Base-by-base conservation (phyloP, 768 basidiomycete species). In the Cytidiella melzeri region DNA sequence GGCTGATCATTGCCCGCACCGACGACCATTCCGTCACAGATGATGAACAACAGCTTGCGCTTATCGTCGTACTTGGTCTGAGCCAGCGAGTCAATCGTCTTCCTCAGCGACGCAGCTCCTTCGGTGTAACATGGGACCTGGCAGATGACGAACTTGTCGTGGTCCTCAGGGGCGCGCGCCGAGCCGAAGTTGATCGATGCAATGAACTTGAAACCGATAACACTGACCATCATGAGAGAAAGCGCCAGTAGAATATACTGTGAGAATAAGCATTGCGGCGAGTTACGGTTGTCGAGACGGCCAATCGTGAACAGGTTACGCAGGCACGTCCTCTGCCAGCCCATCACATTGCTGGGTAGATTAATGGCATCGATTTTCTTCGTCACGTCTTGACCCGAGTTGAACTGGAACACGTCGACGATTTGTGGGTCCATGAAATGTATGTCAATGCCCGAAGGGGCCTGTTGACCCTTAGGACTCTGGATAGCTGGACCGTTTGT, bases 81-180 rank as follows among this genome's bases (percentile, higher is more conserved):
- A 1, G 95, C 92, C 50, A 99, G 72, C 4, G 93, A 95, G 64
- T 98, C 92, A 62, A 99, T 95, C 2, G 93, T 96, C 57, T 73
- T 75, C 43, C 87, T 77, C 44, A 98, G 73, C 4, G 92, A 96
- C 12, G 72, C 64, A 54, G 93, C 87, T 55, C 93, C 95, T 74
- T 98, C 95, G 2, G 95, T 98, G 64, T 98, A 98, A 77, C 95
- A 97, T 24, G 95, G 95, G 0, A 98, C 92, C 62, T 98, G 95
- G 64, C 94, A 97, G 58, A 95, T 91, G 55, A 96, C 87, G 57
- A 96, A 95, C 69, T 96, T 95, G 73, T 96, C 92, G 63, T 93
- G 92, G 58, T 93, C 88, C 67, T 95, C 93, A 0, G 92, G 93
- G 5, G 88, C 87, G 49, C 91, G 81, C 15, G 80, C 65, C 3